phyloP scores from a whole-genome alignment of 2,329 filamentous ascomycete species.

The Beauveria sp. region DNA sequence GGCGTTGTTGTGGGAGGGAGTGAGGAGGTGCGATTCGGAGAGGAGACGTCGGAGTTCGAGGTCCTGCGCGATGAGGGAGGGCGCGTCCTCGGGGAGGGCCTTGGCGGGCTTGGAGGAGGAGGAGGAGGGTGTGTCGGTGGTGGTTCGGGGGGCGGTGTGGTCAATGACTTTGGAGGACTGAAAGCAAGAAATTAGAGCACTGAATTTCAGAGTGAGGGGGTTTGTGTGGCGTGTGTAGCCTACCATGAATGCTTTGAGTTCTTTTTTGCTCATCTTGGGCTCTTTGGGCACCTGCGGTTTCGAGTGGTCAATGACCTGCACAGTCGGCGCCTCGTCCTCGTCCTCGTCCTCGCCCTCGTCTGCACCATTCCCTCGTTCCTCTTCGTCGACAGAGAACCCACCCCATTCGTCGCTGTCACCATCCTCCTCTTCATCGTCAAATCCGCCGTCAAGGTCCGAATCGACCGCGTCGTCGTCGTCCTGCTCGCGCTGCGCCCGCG shows the following conservation, averaged over 20 bases:
- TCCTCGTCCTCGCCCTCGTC: slow-evolving; percentile 13
- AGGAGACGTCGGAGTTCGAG: slow-evolving; percentile 85
- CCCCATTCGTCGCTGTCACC: slow-evolving; percentile 19
- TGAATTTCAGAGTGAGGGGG: not conserved
- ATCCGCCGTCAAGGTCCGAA: slow-evolving; percentile 21
- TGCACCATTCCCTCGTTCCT: slow-evolving; percentile 17
- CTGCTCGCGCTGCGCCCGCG: slow-evolving; percentile 24
- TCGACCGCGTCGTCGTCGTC: slow-evolving; percentile 22
- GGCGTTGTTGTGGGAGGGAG: slow-evolving; percentile 28
- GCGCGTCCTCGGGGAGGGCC: slow-evolving; percentile 47
- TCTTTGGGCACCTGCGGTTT: slow-evolving; percentile 28
- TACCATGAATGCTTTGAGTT: slow-evolving; percentile 74
- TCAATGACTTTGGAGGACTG: slow-evolving; percentile 33
- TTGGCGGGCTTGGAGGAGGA: slow-evolving; percentile 20
- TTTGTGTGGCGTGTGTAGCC: not conserved
- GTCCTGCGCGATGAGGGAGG: slow-evolving; percentile 78
- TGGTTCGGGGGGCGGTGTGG: slow-evolving; percentile 33
- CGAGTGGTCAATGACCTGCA: slow-evolving; percentile 59
- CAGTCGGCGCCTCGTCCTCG: slow-evolving; percentile 18
- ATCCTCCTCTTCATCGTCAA: slow-evolving; percentile 22
- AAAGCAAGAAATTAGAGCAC: slow-evolving; percentile 2
- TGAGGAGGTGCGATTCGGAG: slow-evolving; percentile 81
- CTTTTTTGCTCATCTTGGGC: slow-evolving; percentile 52
- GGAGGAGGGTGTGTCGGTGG: slow-evolving; percentile 16
- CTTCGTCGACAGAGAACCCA: slow-evolving; percentile 17